Conservation (phyloP, 495 filamentous ascomycete genomes). For the Penicillium samsonianum region DNA sequence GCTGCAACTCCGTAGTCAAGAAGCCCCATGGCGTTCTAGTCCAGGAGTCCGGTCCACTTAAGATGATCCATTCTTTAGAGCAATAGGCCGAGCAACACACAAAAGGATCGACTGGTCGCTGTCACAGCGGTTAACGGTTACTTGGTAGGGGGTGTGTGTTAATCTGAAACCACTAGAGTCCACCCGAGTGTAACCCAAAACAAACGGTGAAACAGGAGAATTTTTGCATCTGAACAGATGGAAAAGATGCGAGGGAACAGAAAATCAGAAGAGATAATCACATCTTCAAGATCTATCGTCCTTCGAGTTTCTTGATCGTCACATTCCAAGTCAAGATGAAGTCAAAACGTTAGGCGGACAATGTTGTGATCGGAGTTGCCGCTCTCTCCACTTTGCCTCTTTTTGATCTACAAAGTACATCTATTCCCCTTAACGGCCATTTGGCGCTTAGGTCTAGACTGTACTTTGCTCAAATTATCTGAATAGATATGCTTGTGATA, state of each 20-base stretch:
- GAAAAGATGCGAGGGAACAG: not conserved
- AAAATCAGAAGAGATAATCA: not conserved
- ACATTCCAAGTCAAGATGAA: not conserved
- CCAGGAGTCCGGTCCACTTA: slow-evolving; percentile 6
- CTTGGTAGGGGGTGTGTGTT: not conserved
- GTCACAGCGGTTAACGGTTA: slow-evolving; percentile 4
- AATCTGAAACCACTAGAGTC: slow-evolving; percentile 9
- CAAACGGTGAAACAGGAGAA: slow-evolving; percentile 12
- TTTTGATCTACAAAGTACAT: not conserved
- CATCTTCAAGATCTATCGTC: not conserved
- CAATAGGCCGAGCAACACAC: not conserved
- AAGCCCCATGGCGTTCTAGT: slow-evolving; percentile 8
- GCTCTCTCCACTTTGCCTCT: not conserved
- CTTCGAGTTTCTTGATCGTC: not conserved
- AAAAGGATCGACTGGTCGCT: slow-evolving; percentile 5
- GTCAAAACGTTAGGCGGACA: not conserved
- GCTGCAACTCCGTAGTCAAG: not conserved
- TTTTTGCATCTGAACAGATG: not conserved
- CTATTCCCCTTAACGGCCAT: not conserved
- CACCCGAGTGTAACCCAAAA: not conserved
- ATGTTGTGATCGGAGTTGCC: not conserved
- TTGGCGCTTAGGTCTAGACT: not conserved
- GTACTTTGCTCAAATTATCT: not conserved
- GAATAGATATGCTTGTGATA: too few species aligned
- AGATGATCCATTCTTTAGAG: slow-evolving; percentile 14